Evolutionary conservation across 768 basidiomycete species (phyloP).

Genomic region (Galerina sulciceps): DNA sequence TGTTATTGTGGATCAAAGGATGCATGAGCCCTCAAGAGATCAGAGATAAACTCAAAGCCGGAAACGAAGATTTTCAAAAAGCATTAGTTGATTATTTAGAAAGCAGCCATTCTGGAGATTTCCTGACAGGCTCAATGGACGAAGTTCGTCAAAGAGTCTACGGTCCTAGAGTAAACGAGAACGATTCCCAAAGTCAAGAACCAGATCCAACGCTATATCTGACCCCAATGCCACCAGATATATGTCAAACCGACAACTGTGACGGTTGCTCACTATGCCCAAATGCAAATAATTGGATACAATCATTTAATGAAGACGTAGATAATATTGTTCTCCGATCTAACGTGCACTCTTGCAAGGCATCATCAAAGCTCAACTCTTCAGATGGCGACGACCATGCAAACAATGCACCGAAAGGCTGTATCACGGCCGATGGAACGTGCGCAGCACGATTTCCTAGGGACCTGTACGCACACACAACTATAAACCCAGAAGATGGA

Average conservation of each 20-base stretch:
- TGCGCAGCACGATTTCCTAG: slow-evolving; percentile 43
- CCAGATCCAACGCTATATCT: neutral
- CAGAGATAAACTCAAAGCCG: slow-evolving; percentile 24
- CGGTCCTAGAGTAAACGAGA: neutral
- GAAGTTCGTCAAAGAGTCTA: slow-evolving; percentile 13
- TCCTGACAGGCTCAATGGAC: slow-evolving; percentile 23
- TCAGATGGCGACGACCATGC: neutral
- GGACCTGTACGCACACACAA: slow-evolving; percentile 18
- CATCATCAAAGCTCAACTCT: neutral
- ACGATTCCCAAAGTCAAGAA: neutral
- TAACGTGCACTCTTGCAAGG: neutral
- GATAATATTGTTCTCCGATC: neutral
- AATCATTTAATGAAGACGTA: too few species aligned
- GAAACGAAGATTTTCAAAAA: slow-evolving; percentile 28
- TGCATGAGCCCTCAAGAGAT: slow-evolving; percentile 33
- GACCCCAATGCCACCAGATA: too few species aligned
- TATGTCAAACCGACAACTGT: too few species aligned
- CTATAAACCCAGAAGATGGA: slow-evolving; percentile 31
- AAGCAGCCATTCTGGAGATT: slow-evolving; percentile 32
- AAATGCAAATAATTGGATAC: too few species aligned
- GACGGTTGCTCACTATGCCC: too few species aligned
- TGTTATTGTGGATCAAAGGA: slow-evolving; percentile 37
- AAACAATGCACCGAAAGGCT: slow-evolving; percentile 13
- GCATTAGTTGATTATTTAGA: slow-evolving; percentile 36
- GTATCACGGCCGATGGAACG: slow-evolving; percentile 31